These are phyloP conservation scores for Desmodesmus armatus DNA, from an alignment of 139 green algal species.

Conservation along the genomic window DNA sequence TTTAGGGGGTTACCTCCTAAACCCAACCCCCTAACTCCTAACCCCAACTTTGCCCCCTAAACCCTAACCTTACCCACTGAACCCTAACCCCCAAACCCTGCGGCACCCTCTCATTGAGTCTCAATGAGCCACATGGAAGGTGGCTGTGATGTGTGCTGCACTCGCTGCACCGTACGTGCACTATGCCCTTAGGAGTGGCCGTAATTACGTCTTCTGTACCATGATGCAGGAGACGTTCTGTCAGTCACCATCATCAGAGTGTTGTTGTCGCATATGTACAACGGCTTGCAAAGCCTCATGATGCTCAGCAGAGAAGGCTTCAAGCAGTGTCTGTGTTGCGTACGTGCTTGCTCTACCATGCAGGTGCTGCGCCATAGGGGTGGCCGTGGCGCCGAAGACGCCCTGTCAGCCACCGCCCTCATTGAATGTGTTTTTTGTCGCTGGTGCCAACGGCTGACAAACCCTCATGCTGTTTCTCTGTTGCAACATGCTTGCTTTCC, in stretches of 20 bases:
- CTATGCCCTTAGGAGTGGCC: neutral
- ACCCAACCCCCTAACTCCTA: no score
- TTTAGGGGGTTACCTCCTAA: no score
- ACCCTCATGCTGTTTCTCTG: no score
- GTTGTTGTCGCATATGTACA: neutral
- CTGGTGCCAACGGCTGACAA: neutral
- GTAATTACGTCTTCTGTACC: neutral
- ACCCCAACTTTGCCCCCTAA: no score
- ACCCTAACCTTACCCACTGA: neutral
- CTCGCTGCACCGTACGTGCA: neutral
- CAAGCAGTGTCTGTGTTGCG: neutral
- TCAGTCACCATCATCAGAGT: neutral
- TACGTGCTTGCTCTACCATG: neutral
- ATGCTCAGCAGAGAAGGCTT: neutral
- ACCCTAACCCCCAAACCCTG: neutral
- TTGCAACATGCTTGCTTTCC: no score
- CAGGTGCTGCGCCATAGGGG: no score
- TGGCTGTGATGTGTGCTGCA: no score
- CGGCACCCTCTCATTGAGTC: neutral
- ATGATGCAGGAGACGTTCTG: no score
- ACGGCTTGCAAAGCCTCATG: neutral
- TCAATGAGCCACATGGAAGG: no score
- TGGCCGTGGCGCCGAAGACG: no score
- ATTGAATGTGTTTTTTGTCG: neutral
- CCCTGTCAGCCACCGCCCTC: no score